Base-by-base conservation (phyloP, 768 basidiomycete species). In the Panaeolus papilionaceus region DNA sequence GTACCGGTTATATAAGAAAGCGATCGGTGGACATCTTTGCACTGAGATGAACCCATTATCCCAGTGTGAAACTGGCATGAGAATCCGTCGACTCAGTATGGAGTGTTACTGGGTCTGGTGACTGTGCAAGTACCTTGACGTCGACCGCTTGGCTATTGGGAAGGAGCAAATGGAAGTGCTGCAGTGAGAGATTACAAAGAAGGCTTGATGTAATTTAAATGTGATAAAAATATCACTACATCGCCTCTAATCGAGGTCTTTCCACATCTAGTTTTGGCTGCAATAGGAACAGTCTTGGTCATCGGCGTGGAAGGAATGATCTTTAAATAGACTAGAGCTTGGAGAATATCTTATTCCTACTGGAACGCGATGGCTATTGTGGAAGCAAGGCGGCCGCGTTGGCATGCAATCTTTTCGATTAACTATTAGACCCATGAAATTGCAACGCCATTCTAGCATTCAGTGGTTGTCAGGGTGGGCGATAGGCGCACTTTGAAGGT, bases 1-100 rank as follows among this genome's bases (percentile, higher is more conserved):
- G 62, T 20, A 40, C 37, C 62, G 42, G 42, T 63, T 63, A 44
- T 37, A 63, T 40, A 10, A 40, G 38, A 63, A 39, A 37, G 62
- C 47, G 54, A 58, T 14, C 28, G 16, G 11, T 33, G 33, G 26
- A 58, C 26, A 58, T 26, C 23, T 58, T 58, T 58, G 28, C 9
- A 18, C 28, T 23, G 3, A 26, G n/a, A 51, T 3, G 8, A 23
- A 23, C n/a, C n/a, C 47, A 51, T 26, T 23, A 51, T 51, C 47
- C 47, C 47, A 51, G 20, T 26, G 23, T 23, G 26, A 9, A 18
- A 26, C 10, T 12, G 33, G 14, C 54, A 58, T 58, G 54, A 23
- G 54, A 58, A 58, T 10, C 14, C 28, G 54, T 28, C 26, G 47
- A 58, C 54, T 28, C 14, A 18, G 2, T 58, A 58, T 58, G 28